phyloP scores from a whole-genome alignment of 2,329 filamentous ascomycete genomes.

The Diaporthe ampelina region DNA sequence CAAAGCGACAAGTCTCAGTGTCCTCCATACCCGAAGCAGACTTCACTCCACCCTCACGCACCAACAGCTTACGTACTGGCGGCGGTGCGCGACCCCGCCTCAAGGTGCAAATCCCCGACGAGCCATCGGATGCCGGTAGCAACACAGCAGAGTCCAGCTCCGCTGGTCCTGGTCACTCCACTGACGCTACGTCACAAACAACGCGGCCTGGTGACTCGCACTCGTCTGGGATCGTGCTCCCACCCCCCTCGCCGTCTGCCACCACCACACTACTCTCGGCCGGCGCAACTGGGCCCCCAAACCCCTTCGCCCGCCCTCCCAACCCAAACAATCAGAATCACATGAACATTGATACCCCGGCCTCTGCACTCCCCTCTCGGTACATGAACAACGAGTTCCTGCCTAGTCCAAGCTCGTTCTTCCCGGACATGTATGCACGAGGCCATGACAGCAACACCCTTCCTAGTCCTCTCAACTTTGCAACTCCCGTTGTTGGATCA shows the following conservation, averaged over 20 bases:
- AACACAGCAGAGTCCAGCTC: slow-evolving; percentile 80
- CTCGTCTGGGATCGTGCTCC: slow-evolving; percentile 81
- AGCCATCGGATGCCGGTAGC: slow-evolving; percentile 79
- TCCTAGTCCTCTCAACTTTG: slow-evolving; percentile 92
- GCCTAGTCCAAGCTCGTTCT: slow-evolving; percentile 93
- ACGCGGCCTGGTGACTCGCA: slow-evolving; percentile 68
- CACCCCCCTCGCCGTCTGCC: slow-evolving; percentile 92
- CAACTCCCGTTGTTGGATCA: slow-evolving; percentile 79
- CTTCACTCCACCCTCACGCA: slow-evolving; percentile 80
- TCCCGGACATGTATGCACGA: slow-evolving; percentile 88
- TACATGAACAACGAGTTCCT: slow-evolving; percentile 91
- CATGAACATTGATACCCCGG: slow-evolving; percentile 79
- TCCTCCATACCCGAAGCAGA: slow-evolving; percentile 75
- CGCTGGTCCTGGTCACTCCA: slow-evolving; percentile 67
- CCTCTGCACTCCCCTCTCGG: slow-evolving; percentile 92
- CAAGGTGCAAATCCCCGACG: slow-evolving; percentile 95
- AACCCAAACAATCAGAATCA: slow-evolving; percentile 64
- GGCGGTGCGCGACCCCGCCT: slow-evolving; percentile 81
- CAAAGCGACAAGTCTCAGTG: slow-evolving; percentile 65
- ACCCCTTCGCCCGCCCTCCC: slow-evolving; percentile 91
- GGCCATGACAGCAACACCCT: slow-evolving; percentile 84
- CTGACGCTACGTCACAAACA: slow-evolving; percentile 70
- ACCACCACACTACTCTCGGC: slow-evolving; percentile 84
- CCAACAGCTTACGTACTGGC: slow-evolving; percentile 80
- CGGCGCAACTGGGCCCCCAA: slow-evolving; percentile 91